Base-by-base conservation (phyloP, 306 rosid genomes). In the Bauhinia variegata region DNA sequence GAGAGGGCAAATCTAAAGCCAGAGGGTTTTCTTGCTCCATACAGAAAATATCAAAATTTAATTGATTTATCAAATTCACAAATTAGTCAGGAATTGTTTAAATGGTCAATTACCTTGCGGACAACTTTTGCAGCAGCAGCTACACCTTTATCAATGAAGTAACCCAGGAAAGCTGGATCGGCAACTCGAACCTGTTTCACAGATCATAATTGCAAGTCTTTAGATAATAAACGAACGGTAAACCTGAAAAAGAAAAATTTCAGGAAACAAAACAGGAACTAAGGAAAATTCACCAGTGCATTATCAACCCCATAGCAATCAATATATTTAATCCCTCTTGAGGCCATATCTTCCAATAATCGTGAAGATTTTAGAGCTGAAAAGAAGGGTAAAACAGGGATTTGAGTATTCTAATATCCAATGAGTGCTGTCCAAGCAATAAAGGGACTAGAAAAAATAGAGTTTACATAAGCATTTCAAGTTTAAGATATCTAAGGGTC, bases 271-370 rank as follows among this genome's bases (percentile, higher is more conserved):
- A 70, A 53, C 34, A 75, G 46, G 32, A 55, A 60, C 61, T 30
- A 42, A 62, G 42, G 60, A 72, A 64, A 77, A 71, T 54, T 83
- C 76, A 92, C 98, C 82, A 93, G 82, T 43, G 95, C 97, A 74
- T 93, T 93, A 81, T 93, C 99, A 34, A 93, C 99, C 65, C 99
- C 99, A 51, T 90, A 90, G 90, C 97, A 93, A 78, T 93, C 99
- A 76, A 88, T 71, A 68, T 88, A 90, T 79, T 90, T 93, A 54
- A 93, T 83, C 74, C 99, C 99, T 85, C 70, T 83, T 15, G 78
- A 62, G 46, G 99, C 87, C 99, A 93, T 93, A 60, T 93, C 99
- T 70, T 93, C 99, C 81, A 93, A 77, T 73, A 93, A 78, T 54
- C 71, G 83, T 15, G 99, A 83, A 41, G 60, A 84, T 66, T 85